Conservation (phyloP, 2,329 filamentous ascomycete genomes). For the Sporothrix humicola region DNA sequence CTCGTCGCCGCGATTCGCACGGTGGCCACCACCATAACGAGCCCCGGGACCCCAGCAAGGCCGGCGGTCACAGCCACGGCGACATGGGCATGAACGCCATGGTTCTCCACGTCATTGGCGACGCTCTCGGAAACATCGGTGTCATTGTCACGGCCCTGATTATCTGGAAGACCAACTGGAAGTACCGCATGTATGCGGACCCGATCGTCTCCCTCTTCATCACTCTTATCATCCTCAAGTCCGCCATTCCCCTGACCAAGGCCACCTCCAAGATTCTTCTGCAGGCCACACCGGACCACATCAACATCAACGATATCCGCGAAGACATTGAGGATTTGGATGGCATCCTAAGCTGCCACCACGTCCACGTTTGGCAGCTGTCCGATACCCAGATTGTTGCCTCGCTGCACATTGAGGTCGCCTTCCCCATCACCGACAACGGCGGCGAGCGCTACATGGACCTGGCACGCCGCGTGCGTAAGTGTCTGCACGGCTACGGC, state of each 20-base stretch:
- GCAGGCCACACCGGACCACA: conserved; percentile 88
- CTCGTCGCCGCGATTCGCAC: conserved; percentile 61
- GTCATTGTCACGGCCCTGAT: conserved; percentile 82
- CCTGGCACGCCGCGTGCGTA: conserved; percentile 78
- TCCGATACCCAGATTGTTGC: conserved; percentile 94
- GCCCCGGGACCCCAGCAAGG: conserved; percentile 75
- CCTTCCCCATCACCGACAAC: conserved; percentile 84
- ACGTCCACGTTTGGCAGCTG: conserved; percentile 97
- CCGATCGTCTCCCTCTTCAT: conserved; percentile 93
- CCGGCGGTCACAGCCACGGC: conserved; percentile 76
- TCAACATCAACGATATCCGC: conserved; percentile 87
- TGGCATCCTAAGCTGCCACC: conserved; percentile 88
- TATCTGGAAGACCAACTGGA: conserved; percentile 88
- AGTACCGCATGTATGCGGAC: conserved; percentile 85
- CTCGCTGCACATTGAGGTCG: conserved; percentile 89
- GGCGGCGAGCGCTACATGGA: conserved; percentile 86
- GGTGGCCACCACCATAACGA: conserved; percentile 75
- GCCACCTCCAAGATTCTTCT: conserved; percentile 87
- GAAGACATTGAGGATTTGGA: conserved; percentile 86
- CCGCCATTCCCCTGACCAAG: conserved; percentile 77
- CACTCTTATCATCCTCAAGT: conserved; percentile 76
- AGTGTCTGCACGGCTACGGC: conserved; percentile 91
- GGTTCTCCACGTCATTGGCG: conserved; percentile 76
- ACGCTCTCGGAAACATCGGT: conserved; percentile 84
- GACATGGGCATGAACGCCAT: conserved; percentile 96